These are phyloP conservation scores for Magnolia changhungtana DNA, from an alignment of 164 flowering plant species.

Conservation along the genomic window DNA sequence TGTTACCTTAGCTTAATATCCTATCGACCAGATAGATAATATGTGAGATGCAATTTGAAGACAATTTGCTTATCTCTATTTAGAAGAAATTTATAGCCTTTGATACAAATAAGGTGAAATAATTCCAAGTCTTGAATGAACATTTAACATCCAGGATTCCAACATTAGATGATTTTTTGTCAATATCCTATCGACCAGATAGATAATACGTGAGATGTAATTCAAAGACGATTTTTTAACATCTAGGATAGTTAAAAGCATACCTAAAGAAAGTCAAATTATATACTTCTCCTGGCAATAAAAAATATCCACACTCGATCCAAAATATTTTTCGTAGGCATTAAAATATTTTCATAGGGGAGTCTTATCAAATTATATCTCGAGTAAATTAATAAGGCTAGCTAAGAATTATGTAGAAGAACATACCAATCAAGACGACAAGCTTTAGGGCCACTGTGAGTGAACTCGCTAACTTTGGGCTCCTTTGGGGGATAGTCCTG, in stretches of 20 bases:
- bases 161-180: neutral
- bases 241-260: no score
- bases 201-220: no score
- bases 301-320: neutral
- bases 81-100: conserved; percentile 1
- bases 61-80: neutral
- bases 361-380: neutral
- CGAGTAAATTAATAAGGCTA: neutral
- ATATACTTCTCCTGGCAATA: neutral
- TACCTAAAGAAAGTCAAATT: no score
- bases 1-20: no score
- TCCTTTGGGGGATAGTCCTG: conserved; percentile 54
- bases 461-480: conserved; percentile 38
- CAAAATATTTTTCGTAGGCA: neutral
- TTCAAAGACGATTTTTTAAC: no score
- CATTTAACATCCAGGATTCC: neutral
- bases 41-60: no score
- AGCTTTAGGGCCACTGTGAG: conserved; percentile 84
- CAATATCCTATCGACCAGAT: no score
- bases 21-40: no score
- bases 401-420: neutral
- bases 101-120: neutral
- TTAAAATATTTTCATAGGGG: neutral
- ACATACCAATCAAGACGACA: conserved; percentile 75
- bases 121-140: neutral